phyloP scores from a whole-genome alignment of 2,329 filamentous ascomycete genomes.

The Monosporascus sp. region DNA sequence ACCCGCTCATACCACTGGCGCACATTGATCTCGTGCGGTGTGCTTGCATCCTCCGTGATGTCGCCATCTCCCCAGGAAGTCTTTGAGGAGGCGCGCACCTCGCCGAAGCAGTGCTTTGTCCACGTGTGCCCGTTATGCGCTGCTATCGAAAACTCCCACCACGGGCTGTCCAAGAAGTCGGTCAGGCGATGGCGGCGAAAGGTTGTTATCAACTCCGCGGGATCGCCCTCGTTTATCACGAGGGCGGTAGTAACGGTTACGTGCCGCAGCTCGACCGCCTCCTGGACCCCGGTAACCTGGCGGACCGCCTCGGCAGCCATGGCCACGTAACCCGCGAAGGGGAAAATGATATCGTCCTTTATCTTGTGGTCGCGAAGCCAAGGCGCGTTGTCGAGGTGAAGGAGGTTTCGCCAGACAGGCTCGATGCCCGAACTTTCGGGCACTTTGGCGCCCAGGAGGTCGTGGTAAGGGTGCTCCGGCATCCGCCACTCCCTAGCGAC shows the following conservation, averaged over 20 bases:
- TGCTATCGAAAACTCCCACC: conserved; percentile 2
- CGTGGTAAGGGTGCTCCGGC: too few species aligned
- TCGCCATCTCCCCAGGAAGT: not conserved
- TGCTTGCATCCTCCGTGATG: too few species aligned
- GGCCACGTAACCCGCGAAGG: not conserved
- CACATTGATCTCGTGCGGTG: not conserved
- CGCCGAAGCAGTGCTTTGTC: conserved; percentile 2
- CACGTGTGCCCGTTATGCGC: conserved; percentile 1
- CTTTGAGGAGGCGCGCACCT: not conserved
- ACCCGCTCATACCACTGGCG: not conserved
- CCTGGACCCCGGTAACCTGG: too few species aligned
- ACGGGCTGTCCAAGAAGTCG: not conserved
- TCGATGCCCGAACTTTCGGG: too few species aligned
- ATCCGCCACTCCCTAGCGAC: too few species aligned
- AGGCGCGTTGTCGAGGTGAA: not conserved
- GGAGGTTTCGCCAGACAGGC: too few species aligned
- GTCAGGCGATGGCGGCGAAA: not conserved
- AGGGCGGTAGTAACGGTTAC: too few species aligned
- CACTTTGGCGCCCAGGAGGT: too few species aligned
- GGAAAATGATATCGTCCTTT: not conserved
- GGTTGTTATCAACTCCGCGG: not conserved
- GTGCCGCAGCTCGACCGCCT: too few species aligned
- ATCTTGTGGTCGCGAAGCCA: not conserved
- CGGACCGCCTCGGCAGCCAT: not conserved
- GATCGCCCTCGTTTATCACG: too few species aligned